Evolutionary conservation across 192 early-diverging fungal species (phyloP), one percentile per base, ranked within the genome.

Genomic region (Backusella parvicylindrica): DNA sequence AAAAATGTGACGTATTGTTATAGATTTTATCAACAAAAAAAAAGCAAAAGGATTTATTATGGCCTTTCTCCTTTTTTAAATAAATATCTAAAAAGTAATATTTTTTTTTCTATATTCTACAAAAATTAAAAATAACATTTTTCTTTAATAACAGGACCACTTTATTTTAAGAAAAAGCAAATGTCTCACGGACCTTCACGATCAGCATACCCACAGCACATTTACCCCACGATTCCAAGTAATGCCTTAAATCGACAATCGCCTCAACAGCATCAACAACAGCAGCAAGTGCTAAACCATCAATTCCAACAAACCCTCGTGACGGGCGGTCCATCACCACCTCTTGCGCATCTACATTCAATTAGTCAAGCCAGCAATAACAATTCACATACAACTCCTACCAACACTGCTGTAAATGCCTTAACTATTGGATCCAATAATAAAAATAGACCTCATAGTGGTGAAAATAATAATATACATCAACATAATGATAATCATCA

Each of bases 141-240:
- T 68, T 68, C 66, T 37, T 43, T 30, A 28, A n/a, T 40, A 36
- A 28, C 28, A 43, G 12, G 13, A 33, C 70, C 26, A 26, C 43
- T 71, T 70, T 31, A 16, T 18, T 38, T 68, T 31, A 28, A 28
- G 26, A 38, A 30, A 9, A 70, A 23, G 0, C n/a, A 37, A 41
- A 70, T 73, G 72, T 64, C 72, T 16, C 72, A 73, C 37, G 56
- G 72, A 37, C 72, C 56, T 41, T 37, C 72, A 21, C 72, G 63
- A 3, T 47, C 43, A n/a, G 21, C 36, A 28, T 73, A 41, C 38
- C 63, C 33, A n/a, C 36, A 63, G 3, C n/a, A 41, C 64, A 35
- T 23, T 32, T 73, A 64, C 60, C 16, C 56, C n/a, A 31, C 56
- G 13, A 40, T 73, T 40, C 72, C 33, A 9, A 64, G 33, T 33